Conservation (phyloP, 2,329 filamentous ascomycete genomes). For the Diplodia scrobiculata region DNA sequence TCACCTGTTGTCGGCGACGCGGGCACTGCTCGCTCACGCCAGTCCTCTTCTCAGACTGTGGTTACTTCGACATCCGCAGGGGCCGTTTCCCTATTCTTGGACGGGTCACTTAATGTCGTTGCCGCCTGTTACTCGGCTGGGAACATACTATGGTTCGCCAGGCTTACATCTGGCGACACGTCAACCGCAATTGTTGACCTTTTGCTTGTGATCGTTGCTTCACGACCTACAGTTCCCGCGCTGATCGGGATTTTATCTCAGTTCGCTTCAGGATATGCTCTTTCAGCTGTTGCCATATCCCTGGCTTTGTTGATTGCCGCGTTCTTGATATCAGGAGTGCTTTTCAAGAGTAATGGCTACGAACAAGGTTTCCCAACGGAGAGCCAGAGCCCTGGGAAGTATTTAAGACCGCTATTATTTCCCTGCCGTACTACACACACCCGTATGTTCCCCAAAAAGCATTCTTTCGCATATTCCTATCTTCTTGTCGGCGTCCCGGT, state of each 20-base stretch:
- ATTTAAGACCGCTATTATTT: constrained; percentile 55
- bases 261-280: background rate
- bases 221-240: too few relatives aligned
- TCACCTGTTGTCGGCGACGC: constrained; percentile 12
- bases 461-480: constrained; percentile 71
- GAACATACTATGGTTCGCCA: background rate
- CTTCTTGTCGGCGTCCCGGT: constrained; percentile 69
- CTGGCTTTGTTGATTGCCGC: background rate
- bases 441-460: constrained; percentile 66
- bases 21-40: background rate
- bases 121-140: constrained; percentile 15
- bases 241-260: background rate
- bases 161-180: background rate
- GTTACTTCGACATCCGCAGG: background rate
- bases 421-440: constrained; percentile 67
- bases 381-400: background rate
- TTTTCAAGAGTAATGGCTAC: background rate
- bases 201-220: background rate
- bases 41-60: background rate
- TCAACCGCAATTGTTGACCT: background rate
- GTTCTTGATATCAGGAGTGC: background rate
- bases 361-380: background rate
- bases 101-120: background rate
- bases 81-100: background rate
- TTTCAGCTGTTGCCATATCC: background rate